A percentile compares a stretch with the other conserved stretches of the same genome.
Evolutionary conservation across 2,329 filamentous ascomycete genomes (phyloP).

Genomic region (Trichophyton benhamiae): DNA sequence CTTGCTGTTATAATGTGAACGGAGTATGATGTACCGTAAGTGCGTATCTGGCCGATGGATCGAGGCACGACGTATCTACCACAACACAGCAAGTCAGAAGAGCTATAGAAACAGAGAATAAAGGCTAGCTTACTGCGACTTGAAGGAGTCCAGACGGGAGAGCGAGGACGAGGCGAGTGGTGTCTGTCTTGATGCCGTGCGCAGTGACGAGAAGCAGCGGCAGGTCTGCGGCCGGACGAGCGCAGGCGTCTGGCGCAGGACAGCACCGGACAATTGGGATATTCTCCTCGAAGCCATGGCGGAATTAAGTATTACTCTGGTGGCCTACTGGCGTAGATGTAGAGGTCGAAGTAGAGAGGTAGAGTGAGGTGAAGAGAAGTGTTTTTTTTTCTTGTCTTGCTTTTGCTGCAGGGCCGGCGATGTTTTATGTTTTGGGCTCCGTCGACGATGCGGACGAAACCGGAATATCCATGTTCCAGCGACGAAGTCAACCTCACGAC

Average conservation of each 20-base stretch:
- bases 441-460: background rate
- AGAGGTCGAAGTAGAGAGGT: background rate
- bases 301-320: background rate
- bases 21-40: slow-evolving; percentile 7
- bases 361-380: background rate
- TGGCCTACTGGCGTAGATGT: no score
- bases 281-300: slow-evolving; percentile 2
- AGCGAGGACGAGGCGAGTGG: background rate
- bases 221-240: background rate
- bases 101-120: background rate
- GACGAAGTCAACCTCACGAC: background rate
- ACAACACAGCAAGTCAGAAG: background rate
- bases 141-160: background rate
- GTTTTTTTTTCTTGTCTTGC: background rate
- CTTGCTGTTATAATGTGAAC: no score
- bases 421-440: background rate
- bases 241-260: background rate
- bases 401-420: background rate
- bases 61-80: background rate
- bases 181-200: background rate
- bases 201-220: background rate
- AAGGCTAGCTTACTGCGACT: background rate
- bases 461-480: slow-evolving; percentile 5
- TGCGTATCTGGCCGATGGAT: slow-evolving; percentile 7
- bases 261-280: background rate